These are phyloP conservation scores for Chaetothyriales sp. DNA, from an alignment of 2,329 filamentous ascomycete species.

Conservation along the genomic window DNA sequence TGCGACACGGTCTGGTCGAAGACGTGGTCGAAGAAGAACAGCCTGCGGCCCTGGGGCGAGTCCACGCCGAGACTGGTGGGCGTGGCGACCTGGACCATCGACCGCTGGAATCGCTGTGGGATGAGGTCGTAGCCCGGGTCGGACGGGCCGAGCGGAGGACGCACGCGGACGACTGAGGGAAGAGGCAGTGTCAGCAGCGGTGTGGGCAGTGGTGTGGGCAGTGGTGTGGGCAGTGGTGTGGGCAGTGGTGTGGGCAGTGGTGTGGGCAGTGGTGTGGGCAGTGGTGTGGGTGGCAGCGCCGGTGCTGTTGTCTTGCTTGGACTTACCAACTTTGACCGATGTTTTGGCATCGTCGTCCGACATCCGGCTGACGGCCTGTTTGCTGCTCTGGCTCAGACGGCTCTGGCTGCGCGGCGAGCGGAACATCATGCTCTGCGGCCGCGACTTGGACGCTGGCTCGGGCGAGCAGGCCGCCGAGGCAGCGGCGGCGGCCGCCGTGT, in stretches of 20 bases:
- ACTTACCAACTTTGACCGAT: constrained; percentile 87
- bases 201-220: not conserved
- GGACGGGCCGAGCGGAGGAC: constrained; percentile 65
- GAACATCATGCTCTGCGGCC: constrained; percentile 71
- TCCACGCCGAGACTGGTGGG: constrained; percentile 78
- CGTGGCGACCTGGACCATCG: constrained; percentile 81
- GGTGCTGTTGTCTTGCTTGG: not conserved
- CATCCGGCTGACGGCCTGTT: constrained; percentile 56
- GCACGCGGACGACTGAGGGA: constrained; percentile 68
- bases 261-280: constrained; percentile 1
- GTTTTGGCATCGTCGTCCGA: constrained; percentile 86
- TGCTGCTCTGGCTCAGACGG: constrained; percentile 65
- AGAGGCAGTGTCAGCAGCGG: constrained; percentile 1
- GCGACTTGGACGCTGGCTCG: constrained; percentile 29
- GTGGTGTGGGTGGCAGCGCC: not conserved
- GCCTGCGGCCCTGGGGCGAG: constrained; percentile 77
- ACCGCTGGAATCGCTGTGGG: constrained; percentile 83
- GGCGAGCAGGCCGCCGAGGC: constrained; percentile 5
- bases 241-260: not conserved
- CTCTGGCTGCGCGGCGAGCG: constrained; percentile 65
- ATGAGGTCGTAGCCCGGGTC: constrained; percentile 93
- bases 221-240: constrained; percentile 2
- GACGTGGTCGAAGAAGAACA: constrained; percentile 93
- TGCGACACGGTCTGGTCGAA: constrained; percentile 74
- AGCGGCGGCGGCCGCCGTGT: constrained; percentile 4